Evolutionary conservation across 1,139 yeast species (phyloP).

Genomic region (Saccharomyces hybrid): DNA sequence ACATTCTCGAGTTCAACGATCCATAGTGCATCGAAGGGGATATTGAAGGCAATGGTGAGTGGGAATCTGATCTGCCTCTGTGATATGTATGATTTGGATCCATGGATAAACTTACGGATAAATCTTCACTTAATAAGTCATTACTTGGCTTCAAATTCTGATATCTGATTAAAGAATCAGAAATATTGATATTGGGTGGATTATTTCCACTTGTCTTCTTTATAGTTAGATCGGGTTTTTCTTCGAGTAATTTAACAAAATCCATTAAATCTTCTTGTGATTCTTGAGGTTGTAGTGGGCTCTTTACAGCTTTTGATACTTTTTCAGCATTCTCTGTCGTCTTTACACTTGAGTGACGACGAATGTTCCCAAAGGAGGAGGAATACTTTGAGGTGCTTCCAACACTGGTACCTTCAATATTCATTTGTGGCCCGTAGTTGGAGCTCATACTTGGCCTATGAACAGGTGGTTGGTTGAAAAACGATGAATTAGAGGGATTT

Average conservation of each 20-base stretch:
- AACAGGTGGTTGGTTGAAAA: slow-evolving; percentile 27
- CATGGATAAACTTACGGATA: slow-evolving; percentile 32
- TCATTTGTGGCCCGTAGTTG: slow-evolving; percentile 12
- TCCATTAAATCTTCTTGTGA: slow-evolving; percentile 62
- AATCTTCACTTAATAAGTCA: slow-evolving; percentile 36
- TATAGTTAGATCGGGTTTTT: slow-evolving; percentile 49
- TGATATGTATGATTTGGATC: slow-evolving; percentile 25
- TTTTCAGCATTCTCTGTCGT: slow-evolving; percentile 29
- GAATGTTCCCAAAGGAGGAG: slow-evolving; percentile 34
- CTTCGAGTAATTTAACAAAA: slow-evolving; percentile 75
- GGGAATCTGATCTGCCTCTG: slow-evolving; percentile 19
- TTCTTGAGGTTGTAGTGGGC: slow-evolving; percentile 12
- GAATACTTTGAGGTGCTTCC: slow-evolving; percentile 35
- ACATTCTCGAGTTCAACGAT: slow-evolving; percentile 39
- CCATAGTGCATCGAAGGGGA: slow-evolving; percentile 36
- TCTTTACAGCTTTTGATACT: slow-evolving; percentile 10
- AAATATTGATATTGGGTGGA: slow-evolving; percentile 22
- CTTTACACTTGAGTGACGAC: slow-evolving; percentile 34
- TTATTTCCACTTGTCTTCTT: slow-evolving; percentile 32
- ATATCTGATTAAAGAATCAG: slow-evolving; percentile 39
- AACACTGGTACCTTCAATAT: slow-evolving; percentile 29
- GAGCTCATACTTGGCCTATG: slow-evolving; percentile 31
- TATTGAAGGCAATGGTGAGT: slow-evolving; percentile 26
- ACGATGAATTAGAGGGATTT: slow-evolving; percentile 36
- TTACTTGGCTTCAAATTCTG: slow-evolving; percentile 42